phyloP scores from a whole-genome alignment of 306 rosid genomes.

The Quercus variabilis region DNA sequence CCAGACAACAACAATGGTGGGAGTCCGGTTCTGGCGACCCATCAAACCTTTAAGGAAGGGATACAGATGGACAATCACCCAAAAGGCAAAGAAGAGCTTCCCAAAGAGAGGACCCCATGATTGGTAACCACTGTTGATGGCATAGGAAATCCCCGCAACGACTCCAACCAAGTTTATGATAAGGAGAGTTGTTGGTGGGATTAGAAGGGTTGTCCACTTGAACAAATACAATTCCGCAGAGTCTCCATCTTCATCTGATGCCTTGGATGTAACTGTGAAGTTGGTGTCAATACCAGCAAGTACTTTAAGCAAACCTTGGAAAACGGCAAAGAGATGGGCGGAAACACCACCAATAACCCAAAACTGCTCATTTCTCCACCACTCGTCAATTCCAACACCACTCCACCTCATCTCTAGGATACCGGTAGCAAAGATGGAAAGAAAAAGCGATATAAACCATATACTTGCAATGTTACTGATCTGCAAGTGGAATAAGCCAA shows the following conservation, averaged over 20 bases:
- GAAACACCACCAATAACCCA: conserved; percentile 99
- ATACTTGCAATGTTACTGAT: conserved; percentile 94
- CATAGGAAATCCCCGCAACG: conserved; percentile 90
- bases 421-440: conserved; percentile 94
- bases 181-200: conserved; percentile 92
- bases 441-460: conserved; percentile 93
- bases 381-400: conserved; percentile 92
- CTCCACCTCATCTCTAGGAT: conserved; percentile 99
- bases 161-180: conserved; percentile 89
- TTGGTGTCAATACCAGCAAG: conserved; percentile 96
- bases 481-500: conserved; percentile 43
- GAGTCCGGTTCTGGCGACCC: conserved; percentile 97
- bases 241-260: conserved; percentile 93
- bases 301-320: conserved; percentile 95
- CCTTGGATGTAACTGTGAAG: conserved; percentile 98
- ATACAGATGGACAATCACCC: conserved; percentile 93
- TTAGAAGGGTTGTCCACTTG: conserved; percentile 96
- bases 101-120: conserved; percentile 99
- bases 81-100: conserved; percentile 94
- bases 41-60: conserved; percentile 99
- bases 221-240: conserved; percentile 84
- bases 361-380: conserved; percentile 99
- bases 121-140: conserved; percentile 93
- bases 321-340: conserved; percentile 81
- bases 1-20: conserved; percentile 94